Conservation (phyloP, 352 stramenopile species). For the Saprolegnia parasitica region DNA sequence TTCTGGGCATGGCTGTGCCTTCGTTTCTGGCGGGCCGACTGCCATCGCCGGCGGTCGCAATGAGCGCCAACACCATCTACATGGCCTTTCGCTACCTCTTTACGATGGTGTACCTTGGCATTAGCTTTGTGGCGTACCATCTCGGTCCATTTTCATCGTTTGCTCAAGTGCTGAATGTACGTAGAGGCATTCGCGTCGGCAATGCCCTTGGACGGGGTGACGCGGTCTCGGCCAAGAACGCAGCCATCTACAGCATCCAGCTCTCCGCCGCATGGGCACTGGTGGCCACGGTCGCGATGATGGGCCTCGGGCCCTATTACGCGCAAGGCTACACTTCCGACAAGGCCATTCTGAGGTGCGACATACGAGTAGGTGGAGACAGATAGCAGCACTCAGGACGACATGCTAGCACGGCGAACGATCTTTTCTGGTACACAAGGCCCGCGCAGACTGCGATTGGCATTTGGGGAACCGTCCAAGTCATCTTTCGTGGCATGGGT, state of each 20-base stretch:
- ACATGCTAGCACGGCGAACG: constrained; percentile 46
- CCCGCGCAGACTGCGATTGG: constrained; percentile 78
- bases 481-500: constrained; percentile 69
- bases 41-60: constrained; percentile 64
- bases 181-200: constrained; percentile 67
- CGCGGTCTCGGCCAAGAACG: constrained; percentile 56
- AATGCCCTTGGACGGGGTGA: constrained; percentile 83
- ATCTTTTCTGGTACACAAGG: constrained; percentile 51
- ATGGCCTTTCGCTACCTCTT: constrained; percentile 62
- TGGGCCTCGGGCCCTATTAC: constrained; percentile 45
- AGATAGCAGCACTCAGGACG: background rate
- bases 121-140: constrained; percentile 38
- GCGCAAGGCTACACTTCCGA: constrained; percentile 62
- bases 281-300: constrained; percentile 49
- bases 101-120: constrained; percentile 61
- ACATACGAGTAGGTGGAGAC: too few species aligned
- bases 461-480: constrained; percentile 58
- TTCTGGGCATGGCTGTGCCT: constrained; percentile 65
- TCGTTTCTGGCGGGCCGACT: constrained; percentile 66
- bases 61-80: constrained; percentile 81
- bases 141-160: background rate
- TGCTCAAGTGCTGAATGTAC: background rate
- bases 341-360: constrained; percentile 9
- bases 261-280: constrained; percentile 42
- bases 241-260: constrained; percentile 50